Evolutionary conservation across 2,329 filamentous ascomycete genomes (phyloP).

Genomic region (Botrytis paeoniae): DNA sequence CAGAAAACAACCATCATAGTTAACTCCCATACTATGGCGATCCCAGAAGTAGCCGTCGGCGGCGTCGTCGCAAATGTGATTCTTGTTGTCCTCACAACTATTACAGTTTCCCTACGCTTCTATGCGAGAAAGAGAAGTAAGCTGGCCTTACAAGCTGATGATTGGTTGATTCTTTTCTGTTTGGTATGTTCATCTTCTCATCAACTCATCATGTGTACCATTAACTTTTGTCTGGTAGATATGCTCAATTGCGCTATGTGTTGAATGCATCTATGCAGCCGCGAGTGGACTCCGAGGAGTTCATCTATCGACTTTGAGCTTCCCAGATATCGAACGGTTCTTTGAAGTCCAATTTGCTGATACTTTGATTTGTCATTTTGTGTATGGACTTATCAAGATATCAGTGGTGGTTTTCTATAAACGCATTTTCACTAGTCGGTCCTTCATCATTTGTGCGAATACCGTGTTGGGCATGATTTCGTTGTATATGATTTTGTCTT

Average conservation of each 20-base stretch:
- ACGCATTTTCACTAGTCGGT: constrained; percentile 4
- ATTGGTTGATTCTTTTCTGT: constrained; percentile 12
- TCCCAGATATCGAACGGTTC: constrained; percentile 3
- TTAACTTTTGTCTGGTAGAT: background rate
- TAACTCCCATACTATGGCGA: background rate
- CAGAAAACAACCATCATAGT: background rate
- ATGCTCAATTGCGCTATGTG: background rate
- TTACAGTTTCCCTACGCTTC: constrained; percentile 1
- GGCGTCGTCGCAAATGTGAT: constrained; percentile 14
- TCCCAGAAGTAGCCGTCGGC: background rate
- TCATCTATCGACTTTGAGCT: background rate
- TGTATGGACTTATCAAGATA: constrained; percentile 13
- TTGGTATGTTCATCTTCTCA: background rate
- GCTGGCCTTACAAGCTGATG: constrained; percentile 7
- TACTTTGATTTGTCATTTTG: constrained; percentile 16
- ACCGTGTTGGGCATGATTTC: constrained; percentile 9
- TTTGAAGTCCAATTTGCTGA: constrained; percentile 7
- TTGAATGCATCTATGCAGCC: constrained; percentile 9
- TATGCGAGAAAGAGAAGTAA: constrained; percentile 12
- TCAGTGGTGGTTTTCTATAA: constrained; percentile 16
- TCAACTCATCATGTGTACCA: background rate
- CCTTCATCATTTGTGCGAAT: constrained; percentile 3
- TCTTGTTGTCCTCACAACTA: background rate
- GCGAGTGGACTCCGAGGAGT: constrained; percentile 11
- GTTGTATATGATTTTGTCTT: constrained; percentile 4